Evolutionary conservation across 495 filamentous ascomycete species (phyloP).

Genomic region (Endocarpon pusillum): DNA sequence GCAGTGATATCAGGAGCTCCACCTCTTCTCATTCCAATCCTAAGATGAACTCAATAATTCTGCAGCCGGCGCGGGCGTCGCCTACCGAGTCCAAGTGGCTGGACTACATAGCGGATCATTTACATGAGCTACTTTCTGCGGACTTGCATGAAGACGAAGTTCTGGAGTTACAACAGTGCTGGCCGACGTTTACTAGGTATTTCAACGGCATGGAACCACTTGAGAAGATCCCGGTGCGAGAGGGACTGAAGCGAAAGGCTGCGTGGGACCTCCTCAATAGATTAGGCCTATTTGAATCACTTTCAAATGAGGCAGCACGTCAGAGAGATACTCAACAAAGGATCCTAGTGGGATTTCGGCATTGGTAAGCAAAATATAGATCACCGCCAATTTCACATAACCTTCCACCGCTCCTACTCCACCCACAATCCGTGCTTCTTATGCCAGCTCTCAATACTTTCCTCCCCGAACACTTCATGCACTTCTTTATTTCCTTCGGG

Average conservation of each 20-base stretch:
- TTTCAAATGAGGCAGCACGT: conserved; percentile 18
- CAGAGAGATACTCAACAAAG: conserved; percentile 21
- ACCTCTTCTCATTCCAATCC: background rate
- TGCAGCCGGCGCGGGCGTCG: conserved; percentile 36
- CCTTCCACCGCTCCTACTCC: too few species aligned
- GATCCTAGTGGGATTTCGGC: conserved; percentile 25
- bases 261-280: conserved; percentile 46
- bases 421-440: conserved; percentile 26
- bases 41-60: conserved; percentile 22
- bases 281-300: conserved; percentile 19
- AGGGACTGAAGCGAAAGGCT: conserved; percentile 71
- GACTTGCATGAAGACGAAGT: conserved; percentile 3
- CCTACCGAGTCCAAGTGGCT: conserved; percentile 54
- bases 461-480: conserved; percentile 21
- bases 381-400: too few species aligned
- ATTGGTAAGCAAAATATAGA: too few species aligned
- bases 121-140: conserved; percentile 20
- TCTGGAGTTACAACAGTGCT: conserved; percentile 24
- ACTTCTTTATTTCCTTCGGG: conserved; percentile 33
- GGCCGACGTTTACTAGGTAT: conserved; percentile 49
- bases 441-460: conserved; percentile 37
- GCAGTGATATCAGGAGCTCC: background rate
- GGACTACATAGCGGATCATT: conserved; percentile 45
- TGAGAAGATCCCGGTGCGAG: conserved; percentile 67
- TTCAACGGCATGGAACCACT: conserved; percentile 77